A percentile compares a stretch with the other conserved stretches of the same genome.
These are phyloP conservation scores for Cordyceps farinosa DNA, from an alignment of 2,329 filamentous ascomycete genomes.

Conservation along the genomic window DNA sequence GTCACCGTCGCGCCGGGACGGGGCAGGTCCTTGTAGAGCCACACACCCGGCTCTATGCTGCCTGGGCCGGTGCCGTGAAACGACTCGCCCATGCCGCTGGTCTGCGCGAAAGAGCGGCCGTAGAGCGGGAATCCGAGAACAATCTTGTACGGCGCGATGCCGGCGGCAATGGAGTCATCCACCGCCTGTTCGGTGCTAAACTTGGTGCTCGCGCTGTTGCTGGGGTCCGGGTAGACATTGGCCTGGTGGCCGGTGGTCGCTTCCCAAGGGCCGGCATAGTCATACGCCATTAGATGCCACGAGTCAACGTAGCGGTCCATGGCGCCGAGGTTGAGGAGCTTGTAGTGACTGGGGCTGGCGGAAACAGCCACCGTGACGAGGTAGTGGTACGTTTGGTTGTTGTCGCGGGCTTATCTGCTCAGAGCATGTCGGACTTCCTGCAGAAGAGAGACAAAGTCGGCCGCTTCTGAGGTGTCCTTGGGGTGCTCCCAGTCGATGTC, in stretches of 20 bases:
- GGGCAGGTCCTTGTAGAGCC: constrained; percentile 71
- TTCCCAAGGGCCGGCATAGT: constrained; percentile 69
- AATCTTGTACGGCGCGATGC: constrained; percentile 62
- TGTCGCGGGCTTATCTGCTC: constrained; percentile 37
- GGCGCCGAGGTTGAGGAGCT: constrained; percentile 46
- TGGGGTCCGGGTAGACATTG: constrained; percentile 58
- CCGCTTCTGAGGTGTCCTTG: constrained; percentile 34
- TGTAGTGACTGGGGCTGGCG: constrained; percentile 47
- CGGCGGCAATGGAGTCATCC: constrained; percentile 45
- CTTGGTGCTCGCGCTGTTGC: constrained; percentile 57
- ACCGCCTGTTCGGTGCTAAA: constrained; percentile 67
- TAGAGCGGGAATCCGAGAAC: constrained; percentile 76
- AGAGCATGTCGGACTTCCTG: constrained; percentile 42
- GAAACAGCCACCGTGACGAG: constrained; percentile 49
- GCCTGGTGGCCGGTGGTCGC: constrained; percentile 61
- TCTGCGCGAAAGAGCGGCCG: constrained; percentile 69
- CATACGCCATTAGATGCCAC: constrained; percentile 66
- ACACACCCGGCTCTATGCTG: constrained; percentile 57
- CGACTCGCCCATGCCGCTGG: constrained; percentile 60
- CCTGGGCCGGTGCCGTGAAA: constrained; percentile 64
- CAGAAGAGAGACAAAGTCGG: constrained; percentile 41
- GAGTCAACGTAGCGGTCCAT: constrained; percentile 57
- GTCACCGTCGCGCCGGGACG: constrained; percentile 52
- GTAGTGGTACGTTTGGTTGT: constrained; percentile 44
- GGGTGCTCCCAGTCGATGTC: constrained; percentile 59